Percentiles rank a stretch among this genome's conserved stretches.
Evolutionary conservation across 169 alveolate genomes (phyloP).

Genomic region (Plasmodium relictum): DNA sequence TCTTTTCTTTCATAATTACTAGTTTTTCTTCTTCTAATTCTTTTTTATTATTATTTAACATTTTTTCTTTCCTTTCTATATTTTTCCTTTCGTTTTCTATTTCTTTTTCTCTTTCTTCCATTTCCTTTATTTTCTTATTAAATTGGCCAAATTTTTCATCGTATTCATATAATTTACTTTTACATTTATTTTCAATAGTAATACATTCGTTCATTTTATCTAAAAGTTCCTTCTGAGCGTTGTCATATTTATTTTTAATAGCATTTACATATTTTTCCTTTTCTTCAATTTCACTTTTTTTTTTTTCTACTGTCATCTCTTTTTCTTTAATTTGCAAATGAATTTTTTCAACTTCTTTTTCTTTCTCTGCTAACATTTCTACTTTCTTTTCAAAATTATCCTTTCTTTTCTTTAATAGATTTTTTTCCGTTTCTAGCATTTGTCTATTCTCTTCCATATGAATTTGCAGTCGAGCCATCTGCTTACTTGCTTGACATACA

Average conservation of each 20-base stretch:
- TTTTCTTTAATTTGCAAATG: slow-evolving; percentile 71
- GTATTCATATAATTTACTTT: slow-evolving; percentile 68
- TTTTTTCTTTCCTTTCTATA: slow-evolving; percentile 69
- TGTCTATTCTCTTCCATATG: slow-evolving; percentile 74
- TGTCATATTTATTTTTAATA: slow-evolving; percentile 61
- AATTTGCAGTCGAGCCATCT: slow-evolving; percentile 74
- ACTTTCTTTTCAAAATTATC: slow-evolving; percentile 76
- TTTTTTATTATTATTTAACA: slow-evolving; percentile 42
- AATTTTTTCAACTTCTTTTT: slow-evolving; percentile 68
- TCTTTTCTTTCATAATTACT: slow-evolving; percentile 54
- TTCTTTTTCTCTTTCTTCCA: slow-evolving; percentile 72
- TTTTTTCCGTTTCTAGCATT: slow-evolving; percentile 75
- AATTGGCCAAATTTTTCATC: slow-evolving; percentile 72
- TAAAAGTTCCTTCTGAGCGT: slow-evolving; percentile 61
- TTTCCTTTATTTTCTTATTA: slow-evolving; percentile 67
- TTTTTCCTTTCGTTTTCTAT: slow-evolving; percentile 59
- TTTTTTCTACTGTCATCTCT: slow-evolving; percentile 42
- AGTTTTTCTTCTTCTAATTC: slow-evolving; percentile 69
- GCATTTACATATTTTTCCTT: slow-evolving; percentile 69
- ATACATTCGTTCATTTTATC: slow-evolving; percentile 76
- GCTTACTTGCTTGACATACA: slow-evolving; percentile 76
- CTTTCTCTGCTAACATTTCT: slow-evolving; percentile 69
- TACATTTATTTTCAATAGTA: slow-evolving; percentile 70
- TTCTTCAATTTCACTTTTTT: slow-evolving; percentile 55
- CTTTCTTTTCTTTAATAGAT: slow-evolving; percentile 51